A percentile compares a stretch with the other conserved stretches of the same genome.
phyloP scores from a whole-genome alignment of 1,139 yeast species.

The Taphrina deformans region DNA sequence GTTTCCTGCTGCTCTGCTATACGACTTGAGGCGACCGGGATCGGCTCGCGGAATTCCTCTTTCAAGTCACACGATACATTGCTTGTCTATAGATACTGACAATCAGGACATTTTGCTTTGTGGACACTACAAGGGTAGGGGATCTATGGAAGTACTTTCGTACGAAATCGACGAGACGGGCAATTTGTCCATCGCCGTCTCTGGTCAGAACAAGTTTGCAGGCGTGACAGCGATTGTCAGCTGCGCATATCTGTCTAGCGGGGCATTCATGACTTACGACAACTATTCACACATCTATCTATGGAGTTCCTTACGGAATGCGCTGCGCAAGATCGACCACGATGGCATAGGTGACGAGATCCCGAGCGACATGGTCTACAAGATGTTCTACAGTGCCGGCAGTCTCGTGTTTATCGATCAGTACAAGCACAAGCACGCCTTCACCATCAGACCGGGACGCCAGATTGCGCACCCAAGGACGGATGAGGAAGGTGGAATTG shows the following conservation, averaged over 20 bases:
- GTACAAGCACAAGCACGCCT: slow-evolving; percentile 23
- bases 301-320: not conserved
- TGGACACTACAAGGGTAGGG: slow-evolving; percentile 23
- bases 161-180: not conserved
- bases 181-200: not conserved
- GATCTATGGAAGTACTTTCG: slow-evolving; percentile 1
- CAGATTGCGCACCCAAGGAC: not conserved
- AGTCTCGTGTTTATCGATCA: slow-evolving; percentile 9
- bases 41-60: not conserved
- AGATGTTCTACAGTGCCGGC: slow-evolving; percentile 17
- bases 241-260: slow-evolving; percentile 11
- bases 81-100: not conserved
- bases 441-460: slow-evolving; percentile 17
- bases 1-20: slow-evolving; percentile 8
- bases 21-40: not conserved
- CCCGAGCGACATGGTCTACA: slow-evolving; percentile 16
- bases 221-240: slow-evolving; percentile 21
- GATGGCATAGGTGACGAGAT: slow-evolving; percentile 24
- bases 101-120: not conserved
- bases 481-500: not conserved
- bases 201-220: slow-evolving; percentile 10
- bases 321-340: slow-evolving; percentile 17
- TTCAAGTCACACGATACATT: slow-evolving; percentile 3
- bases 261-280: slow-evolving; percentile 17
- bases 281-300: slow-evolving; percentile 17